Evolutionary conservation across 371 early-diverging fungal genomes (phyloP), one percentile per base, ranked within the genome.

Genomic region (Quaeritorhiza haematococci): DNA sequence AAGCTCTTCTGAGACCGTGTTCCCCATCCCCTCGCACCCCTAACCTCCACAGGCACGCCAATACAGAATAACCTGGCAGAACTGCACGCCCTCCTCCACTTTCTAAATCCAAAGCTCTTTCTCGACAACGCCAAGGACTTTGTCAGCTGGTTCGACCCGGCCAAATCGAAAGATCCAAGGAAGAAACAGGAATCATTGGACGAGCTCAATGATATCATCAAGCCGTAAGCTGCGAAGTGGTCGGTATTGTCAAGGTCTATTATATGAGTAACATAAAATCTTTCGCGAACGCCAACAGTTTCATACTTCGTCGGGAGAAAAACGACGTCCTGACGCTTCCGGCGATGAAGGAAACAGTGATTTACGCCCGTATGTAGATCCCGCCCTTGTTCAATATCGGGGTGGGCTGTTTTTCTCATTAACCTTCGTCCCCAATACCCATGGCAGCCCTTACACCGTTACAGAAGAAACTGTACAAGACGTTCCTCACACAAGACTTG

Each of bases 41-140:
- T 78, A 10, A 62, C 80, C 10, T 49, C 80, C 8, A 77, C 80
- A 24, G 82, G 84, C 44, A 83, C 84, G 35, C 84, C 84, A 10
- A 74, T 83, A 28, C 82, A 82, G 59, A 83, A 83, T 62, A 73
- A 59, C 26, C 64, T 83, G 64, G 64, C 67, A 34, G 84, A 83
- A 61, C 66, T 83, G 8, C 78, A 77, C 75, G 71, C 84, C 26
- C 62, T 84, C 13, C 58, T 84, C 24, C 74, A 73, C 45, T 84
- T 84, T 57, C 74, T 78, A 24, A 79, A 76, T 74, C 84, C 83
- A 6, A 64, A 67, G 5, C 57, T 79, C 3, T 80, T 82, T 67
- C 75, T 72, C 41, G 62, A 63, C 33, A 65, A 50, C 19, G 61
- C 43, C 34, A 58, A 54, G 54, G 62, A 62, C 32, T 66, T 66